Base-by-base conservation (phyloP, 2,329 filamentous ascomycete genomes). In the Hypoxylon sp. region DNA sequence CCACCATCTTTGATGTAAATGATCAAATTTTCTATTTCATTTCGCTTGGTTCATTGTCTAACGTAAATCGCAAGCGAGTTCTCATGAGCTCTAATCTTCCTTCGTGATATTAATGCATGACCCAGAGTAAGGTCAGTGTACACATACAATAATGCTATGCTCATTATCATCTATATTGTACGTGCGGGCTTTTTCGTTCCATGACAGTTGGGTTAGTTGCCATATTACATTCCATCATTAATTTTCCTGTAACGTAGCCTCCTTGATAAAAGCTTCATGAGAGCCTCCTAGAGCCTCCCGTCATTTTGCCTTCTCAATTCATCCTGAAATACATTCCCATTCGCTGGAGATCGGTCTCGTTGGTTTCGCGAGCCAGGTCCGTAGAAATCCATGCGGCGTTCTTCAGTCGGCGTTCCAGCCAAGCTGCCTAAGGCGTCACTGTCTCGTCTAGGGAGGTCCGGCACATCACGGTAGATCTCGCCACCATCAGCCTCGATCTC, bases 351-450 rank as follows among this genome's bases (percentile, higher is more conserved):
- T 42, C 48, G 61, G 26, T 65, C 51, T 9, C 48, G 57, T 9
- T 67, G 61, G 46, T 64, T 44, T 48, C 67, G 60, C 50, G 60
- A 54, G 19, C 79, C 78, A 11, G 74, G 74, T 14, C 73, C 76
- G 42, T 76, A 72, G 63, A 82, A 80, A 17, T 81, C 77, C 74
- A 82, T 79, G 52, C 82, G 84, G 4, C 76, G 72, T 19, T 82
- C 80, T 33, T 83, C 80, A 1, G 81, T 81, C 22, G 85, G 85
- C 48, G 81, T 86, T 9, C 80, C 82, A 1, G 81, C 83, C 66
- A 87, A 71, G 74, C 85, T 87, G 33, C 82, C 85, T 35, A 87
- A 79, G 2, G 79, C 82, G 31, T 86, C 83, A 70, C 84, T 86
- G 68, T 86, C 84, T 47, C 77, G 78, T 57, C 81, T 74, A 1